These are phyloP conservation scores for Colletotrichum filicis DNA, from an alignment of 2,329 filamentous ascomycete species.

Conservation along the genomic window DNA sequence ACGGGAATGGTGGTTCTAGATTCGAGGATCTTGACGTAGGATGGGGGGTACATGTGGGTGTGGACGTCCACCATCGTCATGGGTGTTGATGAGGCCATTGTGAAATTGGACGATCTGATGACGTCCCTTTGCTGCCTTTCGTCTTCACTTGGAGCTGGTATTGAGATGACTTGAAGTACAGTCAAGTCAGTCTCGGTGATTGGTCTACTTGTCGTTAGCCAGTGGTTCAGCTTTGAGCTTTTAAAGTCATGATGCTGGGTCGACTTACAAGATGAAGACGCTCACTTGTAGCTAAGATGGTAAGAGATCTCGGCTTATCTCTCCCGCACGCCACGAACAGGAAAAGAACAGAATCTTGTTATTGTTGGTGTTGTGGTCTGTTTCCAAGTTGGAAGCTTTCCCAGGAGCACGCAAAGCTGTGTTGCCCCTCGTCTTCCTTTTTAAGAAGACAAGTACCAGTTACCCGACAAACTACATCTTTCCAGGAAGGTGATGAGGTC, in stretches of 20 bases:
- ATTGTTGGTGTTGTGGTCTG: neutral
- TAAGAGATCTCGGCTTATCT: neutral
- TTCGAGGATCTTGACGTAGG: constrained; percentile 70
- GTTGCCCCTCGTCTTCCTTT: constrained; percentile 2
- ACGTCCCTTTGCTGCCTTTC: neutral
- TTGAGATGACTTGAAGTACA: neutral
- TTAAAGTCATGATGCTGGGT: neutral
- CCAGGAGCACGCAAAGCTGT: neutral
- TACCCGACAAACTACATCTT: constrained; percentile 27
- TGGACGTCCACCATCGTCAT: constrained; percentile 71
- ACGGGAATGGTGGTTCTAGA: constrained; percentile 74
- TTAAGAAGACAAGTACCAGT: constrained; percentile 12
- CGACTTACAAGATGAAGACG: constrained; percentile 10
- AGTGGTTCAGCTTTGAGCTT: neutral
- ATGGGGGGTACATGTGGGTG: constrained; percentile 76
- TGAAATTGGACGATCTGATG: neutral
- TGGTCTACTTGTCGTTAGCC: constrained; percentile 3
- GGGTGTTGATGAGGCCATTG: constrained; percentile 49
- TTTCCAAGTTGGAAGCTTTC: neutral
- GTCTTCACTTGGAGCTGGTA: neutral
- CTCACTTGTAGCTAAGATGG: constrained; percentile 3
- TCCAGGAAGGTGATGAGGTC: constrained; percentile 34
- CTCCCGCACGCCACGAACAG: neutral
- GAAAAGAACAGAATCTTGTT: neutral
- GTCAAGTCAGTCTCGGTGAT: neutral